These are phyloP conservation scores for Corylus heterophylla DNA, from an alignment of 306 rosid species.

Conservation along the genomic window DNA sequence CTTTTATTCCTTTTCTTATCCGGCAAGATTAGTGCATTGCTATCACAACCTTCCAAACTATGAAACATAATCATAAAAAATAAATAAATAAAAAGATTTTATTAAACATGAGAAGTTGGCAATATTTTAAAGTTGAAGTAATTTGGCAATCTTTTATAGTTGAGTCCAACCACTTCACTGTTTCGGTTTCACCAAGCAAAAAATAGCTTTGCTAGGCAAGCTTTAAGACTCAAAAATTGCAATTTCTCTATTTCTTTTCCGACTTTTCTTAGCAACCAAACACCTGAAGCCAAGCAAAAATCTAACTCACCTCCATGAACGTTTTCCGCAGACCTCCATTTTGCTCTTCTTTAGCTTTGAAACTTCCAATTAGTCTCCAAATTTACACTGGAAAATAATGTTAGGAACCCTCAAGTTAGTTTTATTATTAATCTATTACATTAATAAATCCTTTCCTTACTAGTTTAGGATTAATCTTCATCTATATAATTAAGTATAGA, in stretches of 20 bases:
- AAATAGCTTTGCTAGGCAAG: background rate
- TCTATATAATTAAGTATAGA: too few relatives aligned
- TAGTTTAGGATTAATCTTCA: too few relatives aligned
- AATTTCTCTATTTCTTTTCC: background rate
- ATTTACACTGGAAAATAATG: too few relatives aligned
- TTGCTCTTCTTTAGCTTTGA: too few relatives aligned
- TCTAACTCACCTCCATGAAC: slow-evolving; percentile 20
- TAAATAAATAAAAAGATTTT: background rate
- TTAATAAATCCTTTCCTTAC: too few relatives aligned
- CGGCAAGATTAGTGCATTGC: slow-evolving; percentile 46
- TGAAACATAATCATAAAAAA: slow-evolving; percentile 1
- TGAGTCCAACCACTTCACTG: background rate
- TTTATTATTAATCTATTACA: too few relatives aligned
- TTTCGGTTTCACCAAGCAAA: background rate
- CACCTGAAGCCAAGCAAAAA: background rate
- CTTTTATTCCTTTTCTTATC: slow-evolving; percentile 46
- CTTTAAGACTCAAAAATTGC: background rate
- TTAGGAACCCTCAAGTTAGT: too few relatives aligned
- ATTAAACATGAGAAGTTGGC: background rate
- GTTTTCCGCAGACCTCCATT: slow-evolving; percentile 13
- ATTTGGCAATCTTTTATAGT: background rate
- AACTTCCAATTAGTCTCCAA: too few relatives aligned
- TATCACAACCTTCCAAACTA: slow-evolving; percentile 50
- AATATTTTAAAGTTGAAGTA: background rate
- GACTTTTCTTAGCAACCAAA: background rate